Conservation (phyloP, 75 land plant genomes). For the Cupressus sempervirens region DNA sequence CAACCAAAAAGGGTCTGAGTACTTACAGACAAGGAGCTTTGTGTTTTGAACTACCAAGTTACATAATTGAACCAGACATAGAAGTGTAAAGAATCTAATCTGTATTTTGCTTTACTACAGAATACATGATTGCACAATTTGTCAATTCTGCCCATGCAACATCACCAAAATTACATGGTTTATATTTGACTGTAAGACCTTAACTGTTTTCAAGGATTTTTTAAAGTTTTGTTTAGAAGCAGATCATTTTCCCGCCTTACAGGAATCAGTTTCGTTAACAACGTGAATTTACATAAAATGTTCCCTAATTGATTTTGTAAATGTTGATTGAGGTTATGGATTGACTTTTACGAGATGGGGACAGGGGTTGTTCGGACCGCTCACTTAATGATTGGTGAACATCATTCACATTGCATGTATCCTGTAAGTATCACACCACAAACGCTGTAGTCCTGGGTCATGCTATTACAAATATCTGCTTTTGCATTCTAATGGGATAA, state of each 20-base stretch:
- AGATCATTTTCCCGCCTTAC: not conserved
- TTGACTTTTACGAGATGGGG: not conserved
- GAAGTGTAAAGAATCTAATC: not conserved
- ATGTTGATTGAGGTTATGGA: not conserved
- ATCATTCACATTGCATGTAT: not conserved
- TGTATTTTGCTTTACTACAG: not conserved
- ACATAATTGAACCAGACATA: not conserved
- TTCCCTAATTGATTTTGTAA: no score
- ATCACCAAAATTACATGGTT: not conserved
- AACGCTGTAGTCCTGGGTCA: not conserved
- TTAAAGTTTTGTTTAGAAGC: not conserved
- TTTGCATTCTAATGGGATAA: not conserved
- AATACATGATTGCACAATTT: not conserved
- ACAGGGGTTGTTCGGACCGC: not conserved
- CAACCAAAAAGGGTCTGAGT: not conserved
- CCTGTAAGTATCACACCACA: not conserved
- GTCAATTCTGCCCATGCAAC: not conserved
- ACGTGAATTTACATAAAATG: not conserved
- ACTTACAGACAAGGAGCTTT: not conserved
- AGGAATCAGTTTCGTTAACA: not conserved
- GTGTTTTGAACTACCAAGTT: not conserved
- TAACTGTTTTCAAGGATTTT: not conserved
- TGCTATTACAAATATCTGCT: not conserved
- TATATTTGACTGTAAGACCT: not conserved
- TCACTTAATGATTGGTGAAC: not conserved